Conservation (phyloP, 257 asterid genomes). For the Oldenlandia corymbosa region DNA sequence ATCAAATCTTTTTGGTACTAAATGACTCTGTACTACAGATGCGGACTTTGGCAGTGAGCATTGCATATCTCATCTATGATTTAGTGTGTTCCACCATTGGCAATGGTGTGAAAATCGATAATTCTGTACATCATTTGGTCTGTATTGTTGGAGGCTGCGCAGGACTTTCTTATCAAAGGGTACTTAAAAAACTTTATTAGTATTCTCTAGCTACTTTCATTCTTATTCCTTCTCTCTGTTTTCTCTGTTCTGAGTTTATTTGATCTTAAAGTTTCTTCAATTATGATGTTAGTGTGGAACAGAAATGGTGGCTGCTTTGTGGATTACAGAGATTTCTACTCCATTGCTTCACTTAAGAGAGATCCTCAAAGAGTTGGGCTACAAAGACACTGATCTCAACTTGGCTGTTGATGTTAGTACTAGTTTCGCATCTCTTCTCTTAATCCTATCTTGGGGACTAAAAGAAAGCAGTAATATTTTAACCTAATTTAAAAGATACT, state of each 20-base stretch:
- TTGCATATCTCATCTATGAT: slow-evolving; percentile 62
- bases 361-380: slow-evolving; percentile 80
- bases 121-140: slow-evolving; percentile 64
- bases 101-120: slow-evolving; percentile 48
- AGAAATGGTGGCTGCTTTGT: slow-evolving; percentile 75
- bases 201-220: no score
- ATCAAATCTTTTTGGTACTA: no score
- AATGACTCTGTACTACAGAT: slow-evolving; percentile 52
- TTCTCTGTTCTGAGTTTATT: no score
- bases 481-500: no score
- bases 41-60: slow-evolving; percentile 45
- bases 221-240: no score
- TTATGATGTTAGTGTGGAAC: slow-evolving; percentile 62
- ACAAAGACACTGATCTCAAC: slow-evolving; percentile 61
- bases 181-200: no score
- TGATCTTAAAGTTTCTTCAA: no score
- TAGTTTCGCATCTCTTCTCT: no score
- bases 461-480: no score
- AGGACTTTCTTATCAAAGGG: slow-evolving; percentile 73
- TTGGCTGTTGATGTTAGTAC: slow-evolving; percentile 85
- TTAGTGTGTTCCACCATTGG: slow-evolving; percentile 59
- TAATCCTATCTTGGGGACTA: no score
- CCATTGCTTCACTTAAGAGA: slow-evolving; percentile 84
- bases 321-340: slow-evolving; percentile 81
- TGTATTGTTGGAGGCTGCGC: slow-evolving; percentile 62